A percentile compares a stretch with the other conserved stretches of the same genome.
phyloP scores from a whole-genome alignment of 805 yeast species.

The Wickerhamiella kurtzmanii region DNA sequence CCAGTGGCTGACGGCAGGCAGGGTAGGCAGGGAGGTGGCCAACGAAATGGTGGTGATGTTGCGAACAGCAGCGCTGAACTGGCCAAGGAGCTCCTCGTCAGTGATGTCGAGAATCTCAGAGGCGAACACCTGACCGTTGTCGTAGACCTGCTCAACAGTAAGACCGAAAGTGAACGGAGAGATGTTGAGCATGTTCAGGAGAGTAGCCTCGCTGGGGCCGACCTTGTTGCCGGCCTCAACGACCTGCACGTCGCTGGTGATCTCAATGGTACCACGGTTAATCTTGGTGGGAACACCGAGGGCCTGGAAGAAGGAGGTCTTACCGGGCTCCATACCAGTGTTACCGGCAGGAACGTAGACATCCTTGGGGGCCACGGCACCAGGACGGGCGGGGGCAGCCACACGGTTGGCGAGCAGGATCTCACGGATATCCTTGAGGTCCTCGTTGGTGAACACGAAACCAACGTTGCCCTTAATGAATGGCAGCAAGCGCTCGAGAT shows the following conservation, averaged over 20 bases:
- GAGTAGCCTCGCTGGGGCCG: slow-evolving; percentile 98
- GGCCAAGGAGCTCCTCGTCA: slow-evolving; percentile 86
- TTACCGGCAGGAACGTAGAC: slow-evolving; percentile 98
- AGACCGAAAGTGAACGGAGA: slow-evolving; percentile 99
- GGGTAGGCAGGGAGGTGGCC: slow-evolving; percentile 98
- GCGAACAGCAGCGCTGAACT: slow-evolving; percentile 85
- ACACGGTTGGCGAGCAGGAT: slow-evolving; percentile 80
- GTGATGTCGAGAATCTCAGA: slow-evolving; percentile 94
- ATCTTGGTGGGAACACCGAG: slow-evolving; percentile 99
- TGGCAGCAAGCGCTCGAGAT: slow-evolving; percentile 88
- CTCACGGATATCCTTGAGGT: slow-evolving; percentile 87
- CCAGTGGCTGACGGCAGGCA: slow-evolving; percentile 98
- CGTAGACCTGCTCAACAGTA: slow-evolving; percentile 92
- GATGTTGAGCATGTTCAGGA: slow-evolving; percentile 98
- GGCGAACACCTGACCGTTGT: slow-evolving; percentile 97
- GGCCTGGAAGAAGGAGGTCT: slow-evolving; percentile 99
- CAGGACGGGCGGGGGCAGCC: slow-evolving; percentile 99
- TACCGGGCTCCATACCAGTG: slow-evolving; percentile 99
- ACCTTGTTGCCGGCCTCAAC: slow-evolving; percentile 76
- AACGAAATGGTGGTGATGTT: slow-evolving; percentile 91
- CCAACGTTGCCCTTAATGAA: slow-evolving; percentile 97
- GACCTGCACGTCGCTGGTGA: slow-evolving; percentile 92
- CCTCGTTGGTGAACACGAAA: slow-evolving; percentile 96
- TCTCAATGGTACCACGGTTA: slow-evolving; percentile 99
- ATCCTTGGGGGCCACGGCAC: slow-evolving; percentile 97